Evolutionary conservation across 495 filamentous ascomycete genomes (phyloP).

Genomic region (Podospora pseudocomata): DNA sequence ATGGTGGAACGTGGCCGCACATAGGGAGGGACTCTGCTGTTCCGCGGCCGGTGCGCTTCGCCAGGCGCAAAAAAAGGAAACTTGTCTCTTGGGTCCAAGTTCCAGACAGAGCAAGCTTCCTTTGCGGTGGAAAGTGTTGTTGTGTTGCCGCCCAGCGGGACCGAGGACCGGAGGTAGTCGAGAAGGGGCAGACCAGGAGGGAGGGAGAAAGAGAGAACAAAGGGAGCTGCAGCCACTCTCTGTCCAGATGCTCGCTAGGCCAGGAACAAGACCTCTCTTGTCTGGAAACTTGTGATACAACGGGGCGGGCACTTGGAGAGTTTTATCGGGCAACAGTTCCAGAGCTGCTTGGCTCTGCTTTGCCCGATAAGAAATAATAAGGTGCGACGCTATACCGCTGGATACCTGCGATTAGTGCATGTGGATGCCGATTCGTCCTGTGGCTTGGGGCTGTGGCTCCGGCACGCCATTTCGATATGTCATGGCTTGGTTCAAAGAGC

Average conservation of each 20-base stretch:
- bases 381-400: constrained; percentile 6
- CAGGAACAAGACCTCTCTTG: too few relatives aligned
- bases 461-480: not conserved
- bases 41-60: constrained; percentile 4
- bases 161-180: not conserved
- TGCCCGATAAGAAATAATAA: constrained; percentile 5
- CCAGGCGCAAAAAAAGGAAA: not conserved
- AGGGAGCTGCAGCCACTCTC: not conserved
- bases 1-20: constrained; percentile 28
- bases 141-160: constrained; percentile 4
- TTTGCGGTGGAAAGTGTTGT: not conserved
- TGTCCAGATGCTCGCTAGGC: not conserved
- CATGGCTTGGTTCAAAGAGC: not conserved
- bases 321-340: constrained; percentile 6
- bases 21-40: not conserved
- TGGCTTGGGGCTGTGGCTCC: constrained; percentile 2
- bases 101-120: not conserved
- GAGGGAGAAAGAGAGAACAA: not conserved
- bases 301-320: not conserved
- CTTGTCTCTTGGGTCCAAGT: not conserved
- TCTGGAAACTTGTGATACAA: not conserved
- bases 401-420: not conserved
- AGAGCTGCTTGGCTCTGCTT: not conserved
- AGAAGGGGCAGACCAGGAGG: not conserved
- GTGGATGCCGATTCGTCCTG: constrained; percentile 3